Evolutionary conservation across 2,329 filamentous ascomycete species (phyloP), one percentile per base, ranked within the genome.

Genomic region (Talaromyces rugulosus): DNA sequence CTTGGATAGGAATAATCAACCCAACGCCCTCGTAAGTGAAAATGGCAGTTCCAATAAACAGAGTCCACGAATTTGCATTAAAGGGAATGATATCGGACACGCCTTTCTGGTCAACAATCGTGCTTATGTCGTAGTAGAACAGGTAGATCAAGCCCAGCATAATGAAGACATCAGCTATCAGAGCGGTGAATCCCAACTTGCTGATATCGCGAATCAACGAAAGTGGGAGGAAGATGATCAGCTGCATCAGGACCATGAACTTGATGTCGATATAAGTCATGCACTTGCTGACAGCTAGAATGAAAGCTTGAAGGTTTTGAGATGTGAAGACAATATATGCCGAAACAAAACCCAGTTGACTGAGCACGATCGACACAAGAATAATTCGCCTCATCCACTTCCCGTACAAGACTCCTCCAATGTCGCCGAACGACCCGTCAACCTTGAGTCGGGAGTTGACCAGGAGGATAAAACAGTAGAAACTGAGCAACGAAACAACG

Each of bases 1-100:
- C 93, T 77, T 99, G 96, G 63, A 99, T 97, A 0, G 96, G 95
- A 65, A 99, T 97, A 75, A 99, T 96, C 56, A 99, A 86, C 12
- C 95, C 96, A 64, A 99, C 96, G 31, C 95, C 95, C 74, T 99
- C 95, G 72, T 98, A 99, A 0, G 95, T 98, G 79, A 99, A 99
- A 74, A 99, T 98, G 31, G 96, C 95, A 0, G 96, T 99, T 64
- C 95, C 96, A 69, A 99, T 99, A 75, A 99, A 98, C 4, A 99
- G 84, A 0, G 95, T 96, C 95, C 96, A 99, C 74, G 92, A 89
- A 64, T 89, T 87, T 47, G 89, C 78, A 80, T 99, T 99, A 83
- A 99, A 98, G 71, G 89, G 84, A 68, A 90, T 85, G 71, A 98
- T 93, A 73, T 99, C 95, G 5, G 92, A 84, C 28, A 96, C 78